Evolutionary conservation across 169 alveolate genomes (phyloP), one percentile per base, ranked within the genome.

Genomic region (Eimeria mitis): DNA sequence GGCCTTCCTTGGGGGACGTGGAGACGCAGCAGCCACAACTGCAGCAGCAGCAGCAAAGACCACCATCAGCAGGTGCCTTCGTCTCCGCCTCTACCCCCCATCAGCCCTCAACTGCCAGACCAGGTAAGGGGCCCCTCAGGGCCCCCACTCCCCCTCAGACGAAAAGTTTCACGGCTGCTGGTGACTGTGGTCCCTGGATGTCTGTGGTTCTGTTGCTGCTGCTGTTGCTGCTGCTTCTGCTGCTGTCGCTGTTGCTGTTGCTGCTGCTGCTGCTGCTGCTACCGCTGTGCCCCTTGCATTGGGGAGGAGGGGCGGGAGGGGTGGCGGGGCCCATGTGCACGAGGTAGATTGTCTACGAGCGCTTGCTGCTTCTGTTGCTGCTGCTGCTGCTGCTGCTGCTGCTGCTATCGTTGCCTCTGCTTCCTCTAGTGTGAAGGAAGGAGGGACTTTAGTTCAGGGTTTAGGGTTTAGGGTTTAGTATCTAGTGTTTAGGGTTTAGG

Each of bases 31-130:
- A 79, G 70, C 52, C 49, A 49, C 89, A 49, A 31, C 52, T 13
- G 89, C 89, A 79, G 71, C 42, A 21, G n/a, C 88, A 79, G 49
- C 89, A 79, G 70, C 70, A 31, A 47, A 6, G 44, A 49, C 31
- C 13, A 34, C 9, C 87, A 40, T 61, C 87, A 76, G 87, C 42
- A 76, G 87, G 61, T 34, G 40, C 0, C 31, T 44, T 31, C 78
- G 4, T 7, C 78, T n/a, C 49, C 5, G 25, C 9, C 78, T 8
- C 49, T 11, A 68, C 3, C n/a, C 28, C 49, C 49, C 6, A 14
- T 68, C 78, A n/a, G 49, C 78, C 78, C 78, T 5, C 49, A 68
- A 68, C 49, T 34, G 78, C 78, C 78, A 68, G 14, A 14, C 78
- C 28, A n/a, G 78, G 1, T n/a, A 14, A 25, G 23, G 49, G 44